Conservation (phyloP, 306 rosid species). For the Rubus parviflorus region DNA sequence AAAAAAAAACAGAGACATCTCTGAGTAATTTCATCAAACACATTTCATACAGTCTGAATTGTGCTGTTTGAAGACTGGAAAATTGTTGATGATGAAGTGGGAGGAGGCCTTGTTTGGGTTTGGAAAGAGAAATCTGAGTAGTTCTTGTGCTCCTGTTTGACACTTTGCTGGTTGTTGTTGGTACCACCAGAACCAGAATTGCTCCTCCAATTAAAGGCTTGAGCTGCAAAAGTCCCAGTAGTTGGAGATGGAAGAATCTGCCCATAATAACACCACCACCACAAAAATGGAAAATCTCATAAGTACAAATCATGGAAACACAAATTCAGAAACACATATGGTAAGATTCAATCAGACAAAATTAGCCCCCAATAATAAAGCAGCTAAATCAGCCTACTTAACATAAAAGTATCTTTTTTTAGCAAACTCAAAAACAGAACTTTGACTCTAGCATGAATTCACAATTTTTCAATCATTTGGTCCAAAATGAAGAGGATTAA, state of each 20-base stretch:
- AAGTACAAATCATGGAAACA: constrained; percentile 1
- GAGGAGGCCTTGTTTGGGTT: constrained; percentile 49
- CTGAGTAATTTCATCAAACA: background rate
- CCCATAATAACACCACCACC: background rate
- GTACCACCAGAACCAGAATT: constrained; percentile 23
- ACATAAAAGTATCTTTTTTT: background rate
- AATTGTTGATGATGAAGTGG: constrained; percentile 42
- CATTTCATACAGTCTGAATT: constrained; percentile 44
- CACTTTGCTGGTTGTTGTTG: constrained; percentile 35
- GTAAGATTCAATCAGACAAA: constrained; percentile 16
- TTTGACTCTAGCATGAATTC: background rate
- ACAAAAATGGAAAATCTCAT: constrained; percentile 12
- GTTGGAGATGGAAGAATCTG: constrained; percentile 85
- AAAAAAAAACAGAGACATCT: background rate
- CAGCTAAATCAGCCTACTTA: constrained; percentile 5
- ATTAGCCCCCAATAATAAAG: constrained; percentile 5
- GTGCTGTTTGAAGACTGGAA: constrained; percentile 48
- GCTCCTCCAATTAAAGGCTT: constrained; percentile 53
- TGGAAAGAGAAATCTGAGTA: constrained; percentile 65
- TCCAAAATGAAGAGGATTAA: too few relatives aligned
- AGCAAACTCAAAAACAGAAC: constrained; percentile 9
- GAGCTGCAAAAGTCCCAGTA: constrained; percentile 67
- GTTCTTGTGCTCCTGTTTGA: constrained; percentile 57
- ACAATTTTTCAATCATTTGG: background rate
- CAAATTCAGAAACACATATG: constrained; percentile 5